Evolutionary conservation across 768 basidiomycete species (phyloP), one percentile per base, ranked within the genome.

Genomic region (Mycena rosella): DNA sequence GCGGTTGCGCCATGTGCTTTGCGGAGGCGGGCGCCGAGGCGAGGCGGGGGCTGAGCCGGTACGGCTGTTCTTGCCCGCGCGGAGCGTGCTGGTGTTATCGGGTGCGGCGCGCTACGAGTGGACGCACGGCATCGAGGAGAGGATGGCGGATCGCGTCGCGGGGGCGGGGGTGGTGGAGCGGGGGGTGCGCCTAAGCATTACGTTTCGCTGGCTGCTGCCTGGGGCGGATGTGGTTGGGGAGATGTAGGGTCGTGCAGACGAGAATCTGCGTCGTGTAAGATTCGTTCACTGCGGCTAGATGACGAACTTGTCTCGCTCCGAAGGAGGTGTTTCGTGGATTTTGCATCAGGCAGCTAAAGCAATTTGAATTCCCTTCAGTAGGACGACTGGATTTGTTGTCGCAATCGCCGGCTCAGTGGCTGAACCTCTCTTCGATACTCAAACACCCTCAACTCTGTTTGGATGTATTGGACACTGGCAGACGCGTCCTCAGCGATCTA

Each of bases 61-160:
- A 17, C 30, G 47, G n/a, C 40, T 52, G 54, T 94, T 92, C 76
- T 85, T 99, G 20, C 91, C 94, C 0, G 87, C 89, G 60, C 80
- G 93, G 54, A 93, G 91, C 65, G 80, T 97, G 24, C 82, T 96
- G 63, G 88, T 96, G 52, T 82, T 99, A 67, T 88, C 89, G 5
- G 89, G 88, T 36, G 91, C 92, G 36, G 94, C 96, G 17, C 87
- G 96, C 42, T 98, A 94, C 77, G 77, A 80, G 3, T 98, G 95
- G 94, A 89, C 88, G 11, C 96, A 99, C 78, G 96, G 93, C 6
- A 99, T 99, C 63, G 86, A 88, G 34, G 84, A 84, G 59, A 80
- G 86, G 58, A 79, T 72, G 40, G 82, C 84, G 42, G 95, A 96
- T 75, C 78, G 83, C 60, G 91, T 96, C 38, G 68, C 54, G 9